Base-by-base conservation (phyloP, 208 protist species). In the Wallacemonas sp. region DNA sequence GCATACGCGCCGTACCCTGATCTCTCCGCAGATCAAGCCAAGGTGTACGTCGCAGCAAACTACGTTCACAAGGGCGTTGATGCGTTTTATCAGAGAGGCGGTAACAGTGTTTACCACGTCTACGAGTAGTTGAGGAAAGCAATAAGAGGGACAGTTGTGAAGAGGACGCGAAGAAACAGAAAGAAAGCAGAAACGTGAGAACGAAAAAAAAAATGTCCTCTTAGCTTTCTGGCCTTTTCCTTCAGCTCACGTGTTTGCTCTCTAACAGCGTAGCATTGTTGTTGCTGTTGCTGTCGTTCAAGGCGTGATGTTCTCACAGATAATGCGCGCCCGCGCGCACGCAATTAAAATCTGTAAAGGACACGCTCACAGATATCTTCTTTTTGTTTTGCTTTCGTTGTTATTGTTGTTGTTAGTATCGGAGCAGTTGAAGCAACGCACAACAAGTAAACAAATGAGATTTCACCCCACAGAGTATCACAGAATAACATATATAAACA, bases 81-180 rank as follows among this genome's bases (percentile, higher is more conserved):
- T 12, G 80, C 87, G 31, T 94, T 94, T 60, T 94, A 94, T 70
- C 65, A 72, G 4, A 80, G 82, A 3, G 84, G 88, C 17, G 88
- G 88, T 21, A 94, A 94, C 54, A n/a, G 46, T 12, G 68, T 86
- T 1, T 83, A 70, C 56, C 80, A 82, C 47, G 64, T 63, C 34
- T 94, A 94, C 58, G 69, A 68, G 53, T 91, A 70, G 72, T 21
- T 14, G n/a, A 17, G 15, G 21, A 28, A 21, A 14, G 27, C n/a
- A 8, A 36, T 15, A 21, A n/a, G n/a, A n/a, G n/a, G n/a, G n/a
- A n/a, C n/a, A n/a, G n/a, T n/a, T n/a, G n/a, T n/a, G n/a, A n/a
- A n/a, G n/a, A n/a, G n/a, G n/a, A n/a, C n/a, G 38, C 12, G 17
- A 42, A 11, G 38, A 42, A 42, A 42, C 38, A 42, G 17, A 19